Conservation (phyloP, 169 alveolate species). For the Plasmodium falciparum region DNA sequence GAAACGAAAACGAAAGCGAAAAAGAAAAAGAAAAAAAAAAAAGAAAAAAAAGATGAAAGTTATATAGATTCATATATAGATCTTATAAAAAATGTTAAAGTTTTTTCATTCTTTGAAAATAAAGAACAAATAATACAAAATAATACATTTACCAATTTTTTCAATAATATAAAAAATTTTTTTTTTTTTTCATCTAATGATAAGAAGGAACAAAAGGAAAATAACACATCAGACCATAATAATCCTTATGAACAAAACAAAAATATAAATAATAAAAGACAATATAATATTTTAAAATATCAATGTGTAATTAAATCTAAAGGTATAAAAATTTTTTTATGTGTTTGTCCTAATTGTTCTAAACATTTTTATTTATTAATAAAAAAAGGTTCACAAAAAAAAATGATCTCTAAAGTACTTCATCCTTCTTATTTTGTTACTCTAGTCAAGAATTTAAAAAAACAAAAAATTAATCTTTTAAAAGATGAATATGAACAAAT, state of each 20-base stretch:
- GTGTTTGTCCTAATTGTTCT: conserved; percentile 61
- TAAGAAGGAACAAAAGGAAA: neutral
- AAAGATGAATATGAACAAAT: neutral
- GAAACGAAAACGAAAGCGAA: no score
- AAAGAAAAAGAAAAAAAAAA: neutral
- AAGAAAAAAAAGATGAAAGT: neutral
- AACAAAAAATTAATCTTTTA: neutral
- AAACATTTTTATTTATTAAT: conserved; percentile 48
- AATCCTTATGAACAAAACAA: neutral
- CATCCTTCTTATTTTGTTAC: conserved; percentile 26
- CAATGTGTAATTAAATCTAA: conserved; percentile 21
- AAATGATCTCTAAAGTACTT: conserved; percentile 38
- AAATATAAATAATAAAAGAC: neutral
- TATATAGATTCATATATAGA: conserved; percentile 13
- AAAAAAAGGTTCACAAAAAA: conserved; percentile 29
- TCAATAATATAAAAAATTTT: conserved; percentile 15
- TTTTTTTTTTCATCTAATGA: conserved; percentile 18
- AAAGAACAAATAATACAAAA: conserved; percentile 2
- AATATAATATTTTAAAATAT: conserved; percentile 8
- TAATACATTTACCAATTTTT: conserved; percentile 22
- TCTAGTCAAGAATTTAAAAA: conserved; percentile 13
- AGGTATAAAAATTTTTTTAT: conserved; percentile 16
- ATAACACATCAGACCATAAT: neutral
- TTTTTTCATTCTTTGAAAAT: conserved; percentile 11
- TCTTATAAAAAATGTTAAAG: conserved; percentile 4